Evolutionary conservation across 148 eudicot species (phyloP), one percentile per base, ranked within the genome.

Genomic region (Rhododendron simsii): DNA sequence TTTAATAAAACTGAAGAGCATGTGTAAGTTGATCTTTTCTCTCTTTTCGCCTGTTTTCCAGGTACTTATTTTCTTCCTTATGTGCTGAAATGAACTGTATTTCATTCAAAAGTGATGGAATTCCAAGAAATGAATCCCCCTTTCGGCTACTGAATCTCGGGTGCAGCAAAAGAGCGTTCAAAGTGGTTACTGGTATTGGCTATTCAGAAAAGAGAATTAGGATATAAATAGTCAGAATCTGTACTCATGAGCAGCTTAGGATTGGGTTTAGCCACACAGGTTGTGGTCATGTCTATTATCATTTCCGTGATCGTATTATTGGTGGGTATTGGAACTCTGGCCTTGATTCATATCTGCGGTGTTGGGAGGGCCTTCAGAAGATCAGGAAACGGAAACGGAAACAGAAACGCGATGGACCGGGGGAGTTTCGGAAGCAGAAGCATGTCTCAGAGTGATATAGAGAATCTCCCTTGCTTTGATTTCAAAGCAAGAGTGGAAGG

Each of bases 381-480:
- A 28, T 81, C 61, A 2, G 77, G 35, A 5, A 50, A 51, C 4
- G 81, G 35, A 33, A 33, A 71, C 75, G 0, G 47, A 21, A 50
- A 50, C n/a, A 23, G n/a, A 6, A 73, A 71, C 75, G 18, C 14
- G 35, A 86, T 7, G 10, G 91, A 88, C 35, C 83, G 86, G 61
- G 88, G 88, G 12, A 84, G 88, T 35, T 83, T 80, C 2, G 86
- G 86, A 53, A 89, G 90, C 92, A 80, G 84, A 65, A 89, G 89
- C 81, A 74, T 89, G 89, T 84, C 87, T 18, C 37, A 14, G 59
- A 84, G 74, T 1, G 89, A 87, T 16, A 48, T 94, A 16, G 93
- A 93, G 78, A 93, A 88, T 84, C 92, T 95, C 33, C 94, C 98
- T 53, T 88, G 91, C 82, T 92, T 93, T 33, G 94, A 90, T 61